phyloP scores from a whole-genome alignment of 2,329 filamentous ascomycete genomes.

The Lizonia empirigonia region DNA sequence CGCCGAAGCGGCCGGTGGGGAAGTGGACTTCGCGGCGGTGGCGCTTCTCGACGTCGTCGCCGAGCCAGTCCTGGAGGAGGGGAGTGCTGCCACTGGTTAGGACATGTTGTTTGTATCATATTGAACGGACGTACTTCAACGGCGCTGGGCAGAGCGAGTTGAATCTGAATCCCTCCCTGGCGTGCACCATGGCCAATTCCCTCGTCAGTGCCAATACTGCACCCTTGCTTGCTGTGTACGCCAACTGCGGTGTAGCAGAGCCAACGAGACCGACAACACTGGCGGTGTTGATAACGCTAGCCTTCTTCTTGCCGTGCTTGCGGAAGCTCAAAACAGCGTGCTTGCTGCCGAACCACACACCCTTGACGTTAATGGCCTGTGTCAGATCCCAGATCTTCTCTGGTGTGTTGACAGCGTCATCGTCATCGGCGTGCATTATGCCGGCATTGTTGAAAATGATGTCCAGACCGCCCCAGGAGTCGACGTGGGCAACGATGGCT shows the following conservation, averaged over 20 bases:
- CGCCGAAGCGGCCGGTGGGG: constrained; percentile 84
- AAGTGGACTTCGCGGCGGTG: constrained; percentile 86
- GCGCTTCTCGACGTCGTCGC: constrained; percentile 82
- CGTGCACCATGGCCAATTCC: constrained; percentile 90
- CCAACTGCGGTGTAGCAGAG: constrained; percentile 84
- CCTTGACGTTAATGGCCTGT: constrained; percentile 94
- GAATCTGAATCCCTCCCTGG: constrained; percentile 86
- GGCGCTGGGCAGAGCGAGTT: constrained; percentile 90
- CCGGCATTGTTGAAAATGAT: constrained; percentile 97
- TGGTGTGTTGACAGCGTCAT: constrained; percentile 74
- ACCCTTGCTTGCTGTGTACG: constrained; percentile 93
- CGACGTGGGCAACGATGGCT: constrained; percentile 73
- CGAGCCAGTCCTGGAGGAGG: constrained; percentile 90
- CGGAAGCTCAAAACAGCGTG: constrained; percentile 84
- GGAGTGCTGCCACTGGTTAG: too few relatives aligned
- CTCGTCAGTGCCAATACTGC: constrained; percentile 88
- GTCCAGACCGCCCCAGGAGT: constrained; percentile 86
- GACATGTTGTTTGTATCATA: too few relatives aligned
- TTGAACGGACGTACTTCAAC: constrained; percentile 75
- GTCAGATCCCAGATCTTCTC: constrained; percentile 95
- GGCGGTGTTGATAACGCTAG: constrained; percentile 89
- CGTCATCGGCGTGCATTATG: constrained; percentile 83
- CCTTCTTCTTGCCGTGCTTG: constrained; percentile 76
- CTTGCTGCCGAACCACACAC: constrained; percentile 96
- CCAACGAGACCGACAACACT: constrained; percentile 87